Conservation (phyloP, 768 basidiomycete species). For the Suillus cothurnatus region DNA sequence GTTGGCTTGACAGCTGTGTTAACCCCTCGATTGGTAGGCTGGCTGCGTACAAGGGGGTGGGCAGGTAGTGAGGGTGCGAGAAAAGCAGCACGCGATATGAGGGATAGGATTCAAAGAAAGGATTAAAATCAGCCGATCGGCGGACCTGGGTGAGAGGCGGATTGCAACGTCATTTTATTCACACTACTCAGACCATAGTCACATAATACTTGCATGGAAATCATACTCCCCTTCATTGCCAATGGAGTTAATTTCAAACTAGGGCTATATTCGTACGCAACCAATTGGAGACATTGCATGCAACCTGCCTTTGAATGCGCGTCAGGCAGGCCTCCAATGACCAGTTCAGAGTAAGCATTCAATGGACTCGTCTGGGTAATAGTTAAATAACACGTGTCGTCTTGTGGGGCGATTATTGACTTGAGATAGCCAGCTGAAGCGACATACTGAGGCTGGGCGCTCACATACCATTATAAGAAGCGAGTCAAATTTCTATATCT, state of each 20-base stretch:
- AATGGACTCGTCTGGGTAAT: background rate
- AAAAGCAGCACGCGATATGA: slow-evolving; percentile 55
- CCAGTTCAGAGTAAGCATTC: background rate
- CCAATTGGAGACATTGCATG: background rate
- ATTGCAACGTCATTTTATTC: background rate
- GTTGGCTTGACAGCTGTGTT: slow-evolving; percentile 86
- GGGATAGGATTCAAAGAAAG: slow-evolving; percentile 33
- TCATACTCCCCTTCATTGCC: background rate
- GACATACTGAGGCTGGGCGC: background rate
- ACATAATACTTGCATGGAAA: background rate
- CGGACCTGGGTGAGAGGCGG: background rate
- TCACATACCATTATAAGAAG: background rate
- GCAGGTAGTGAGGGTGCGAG: slow-evolving; percentile 69
- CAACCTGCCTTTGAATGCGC: background rate
- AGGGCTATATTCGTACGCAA: no score
- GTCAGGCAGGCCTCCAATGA: background rate
- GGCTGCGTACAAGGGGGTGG: slow-evolving; percentile 84
- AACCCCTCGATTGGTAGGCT: slow-evolving; percentile 84
- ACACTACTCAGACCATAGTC: slow-evolving; percentile 4
- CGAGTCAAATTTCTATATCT: background rate
- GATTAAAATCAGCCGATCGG: background rate
- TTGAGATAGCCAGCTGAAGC: background rate
- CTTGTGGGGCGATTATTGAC: background rate
- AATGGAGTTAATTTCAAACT: background rate
- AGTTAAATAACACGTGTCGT: background rate